Percentiles rank a stretch among this genome's conserved stretches.
phyloP scores from a whole-genome alignment of 2,329 filamentous ascomycete genomes.

The Diaporthe sp. region DNA sequence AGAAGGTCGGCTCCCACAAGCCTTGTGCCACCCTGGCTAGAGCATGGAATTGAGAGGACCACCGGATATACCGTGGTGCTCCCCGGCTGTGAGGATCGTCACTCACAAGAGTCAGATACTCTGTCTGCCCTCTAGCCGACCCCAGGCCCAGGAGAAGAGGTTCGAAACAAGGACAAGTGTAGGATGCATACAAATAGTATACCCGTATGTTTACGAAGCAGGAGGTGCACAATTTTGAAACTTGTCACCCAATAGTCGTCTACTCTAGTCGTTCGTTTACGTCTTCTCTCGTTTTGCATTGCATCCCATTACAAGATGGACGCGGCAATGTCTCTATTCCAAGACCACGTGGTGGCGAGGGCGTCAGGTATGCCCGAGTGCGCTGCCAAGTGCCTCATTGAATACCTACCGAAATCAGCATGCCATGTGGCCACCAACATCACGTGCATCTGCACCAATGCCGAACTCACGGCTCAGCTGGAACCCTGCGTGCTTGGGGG shows the following conservation, averaged over 20 bases:
- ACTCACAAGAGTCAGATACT: slow-evolving; percentile 7
- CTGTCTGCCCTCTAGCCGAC: not conserved
- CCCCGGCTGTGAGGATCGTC: not conserved
- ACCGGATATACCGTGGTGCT: not conserved
- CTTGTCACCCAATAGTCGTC: not conserved
- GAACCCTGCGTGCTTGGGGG: not conserved
- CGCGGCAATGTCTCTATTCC: not conserved
- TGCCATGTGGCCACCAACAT: slow-evolving; percentile 24
- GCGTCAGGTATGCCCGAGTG: slow-evolving; percentile 6
- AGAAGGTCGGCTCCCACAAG: not conserved
- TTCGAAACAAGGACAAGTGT: not conserved
- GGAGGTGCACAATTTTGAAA: not conserved
- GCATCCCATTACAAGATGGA: not conserved
- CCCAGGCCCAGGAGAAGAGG: slow-evolving; percentile 1
- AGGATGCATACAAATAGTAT: slow-evolving; percentile 9
- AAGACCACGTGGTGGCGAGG: slow-evolving; percentile 1
- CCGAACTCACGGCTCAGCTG: slow-evolving; percentile 4
- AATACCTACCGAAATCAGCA: not conserved
- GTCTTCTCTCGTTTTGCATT: not conserved
- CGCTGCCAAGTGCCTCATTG: not conserved
- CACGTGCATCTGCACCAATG: slow-evolving; percentile 28
- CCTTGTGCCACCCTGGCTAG: not conserved
- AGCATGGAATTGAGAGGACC: not conserved
- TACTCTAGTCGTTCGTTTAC: not conserved
- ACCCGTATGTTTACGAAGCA: not conserved